A percentile compares a stretch with the other conserved stretches of the same genome.
Conservation (phyloP, 1,284 basidiomycete species). For the Apiotrichum gracile region DNA sequence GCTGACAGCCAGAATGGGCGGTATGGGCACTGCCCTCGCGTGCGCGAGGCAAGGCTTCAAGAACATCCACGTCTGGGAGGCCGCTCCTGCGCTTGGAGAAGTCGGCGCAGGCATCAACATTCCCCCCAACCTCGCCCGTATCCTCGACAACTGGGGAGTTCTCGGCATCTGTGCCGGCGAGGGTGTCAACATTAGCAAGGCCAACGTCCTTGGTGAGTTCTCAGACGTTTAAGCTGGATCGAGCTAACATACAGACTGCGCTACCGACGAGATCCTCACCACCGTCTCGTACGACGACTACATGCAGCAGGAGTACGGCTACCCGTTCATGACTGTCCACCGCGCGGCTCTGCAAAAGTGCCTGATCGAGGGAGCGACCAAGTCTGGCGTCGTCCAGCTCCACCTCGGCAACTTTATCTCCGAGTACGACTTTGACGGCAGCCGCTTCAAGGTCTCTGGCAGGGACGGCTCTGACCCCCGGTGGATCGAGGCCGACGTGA, state of each 20-base stretch:
- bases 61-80: slow-evolving; percentile 36
- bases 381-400: slow-evolving; percentile 31
- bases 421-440: slow-evolving; percentile 37
- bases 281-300: slow-evolving; percentile 30
- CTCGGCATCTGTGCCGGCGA: slow-evolving; percentile 26
- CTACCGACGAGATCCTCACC: slow-evolving; percentile 32
- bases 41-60: slow-evolving; percentile 32
- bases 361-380: slow-evolving; percentile 27
- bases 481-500: slow-evolving; percentile 42
- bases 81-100: slow-evolving; percentile 30
- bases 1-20: slow-evolving; percentile 28
- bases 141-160: slow-evolving; percentile 30
- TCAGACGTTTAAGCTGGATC: not conserved
- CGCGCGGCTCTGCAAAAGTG: slow-evolving; percentile 40
- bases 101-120: slow-evolving; percentile 43
- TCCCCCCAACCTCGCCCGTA: slow-evolving; percentile 35
- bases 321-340: slow-evolving; percentile 38
- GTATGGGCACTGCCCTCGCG: slow-evolving; percentile 33
- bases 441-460: slow-evolving; percentile 25
- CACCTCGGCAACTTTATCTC: slow-evolving; percentile 31
- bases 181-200: slow-evolving; percentile 30
- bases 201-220: slow-evolving; percentile 33
- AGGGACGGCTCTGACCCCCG: slow-evolving; percentile 11
- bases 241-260: slow-evolving; percentile 21
- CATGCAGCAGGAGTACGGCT: slow-evolving; percentile 34